Percentiles rank a stretch among this genome's conserved stretches.
These are phyloP conservation scores for Hsuehochloa calcarea DNA, from an alignment of 176 grass and related monocot genomes.

Conservation along the genomic window DNA sequence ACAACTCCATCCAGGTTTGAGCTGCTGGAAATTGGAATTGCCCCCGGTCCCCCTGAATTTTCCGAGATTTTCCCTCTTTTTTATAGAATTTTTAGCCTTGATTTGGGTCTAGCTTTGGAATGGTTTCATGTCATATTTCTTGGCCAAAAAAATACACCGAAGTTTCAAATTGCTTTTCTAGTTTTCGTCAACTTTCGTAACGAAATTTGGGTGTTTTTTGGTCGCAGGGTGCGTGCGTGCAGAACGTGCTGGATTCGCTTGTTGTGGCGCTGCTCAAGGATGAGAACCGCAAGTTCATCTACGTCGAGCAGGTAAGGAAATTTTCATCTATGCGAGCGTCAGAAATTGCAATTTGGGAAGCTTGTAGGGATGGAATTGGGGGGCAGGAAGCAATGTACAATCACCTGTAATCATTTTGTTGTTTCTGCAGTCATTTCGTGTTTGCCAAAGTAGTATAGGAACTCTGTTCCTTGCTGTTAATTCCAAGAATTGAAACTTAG, in stretches of 20 bases:
- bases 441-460: neutral
- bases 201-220: neutral
- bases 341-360: neutral
- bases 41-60: neutral
- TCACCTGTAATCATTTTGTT: neutral
- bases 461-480: neutral
- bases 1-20: slow-evolving; percentile 68
- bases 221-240: slow-evolving; percentile 68
- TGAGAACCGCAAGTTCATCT: slow-evolving; percentile 87
- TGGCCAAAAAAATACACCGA: neutral
- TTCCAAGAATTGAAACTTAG: neutral
- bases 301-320: slow-evolving; percentile 68
- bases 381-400: slow-evolving; percentile 1
- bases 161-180: neutral
- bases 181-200: slow-evolving; percentile 1
- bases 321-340: neutral
- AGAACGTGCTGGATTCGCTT: slow-evolving; percentile 87
- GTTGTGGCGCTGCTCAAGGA: slow-evolving; percentile 77
- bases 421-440: neutral
- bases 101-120: neutral
- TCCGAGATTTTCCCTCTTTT: neutral
- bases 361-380: neutral
- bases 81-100: neutral
- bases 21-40: neutral
- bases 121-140: neutral